Evolutionary conservation across 2,329 filamentous ascomycete species (phyloP), one percentile per base, ranked within the genome.

Genomic region (Epichloe aotearoae): DNA sequence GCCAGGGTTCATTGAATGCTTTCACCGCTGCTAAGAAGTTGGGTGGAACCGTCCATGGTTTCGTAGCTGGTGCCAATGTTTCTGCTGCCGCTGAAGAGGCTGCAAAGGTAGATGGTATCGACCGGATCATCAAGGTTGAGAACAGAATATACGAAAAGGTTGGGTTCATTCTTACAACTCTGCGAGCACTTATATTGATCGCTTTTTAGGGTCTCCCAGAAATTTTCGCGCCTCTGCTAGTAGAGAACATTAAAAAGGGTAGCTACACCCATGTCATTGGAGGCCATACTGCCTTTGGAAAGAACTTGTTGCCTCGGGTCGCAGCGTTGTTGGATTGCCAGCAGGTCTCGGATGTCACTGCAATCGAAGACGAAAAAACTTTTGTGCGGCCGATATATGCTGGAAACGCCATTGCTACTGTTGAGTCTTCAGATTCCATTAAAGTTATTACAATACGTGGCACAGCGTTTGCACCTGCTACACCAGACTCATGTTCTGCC

Each of bases 381-480:
- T 98, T 98, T 62, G 85, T 96, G 50, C 86, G 93, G 52, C 91
- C 93, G 30, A 96, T 98, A 63, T 98, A 98, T 67, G 93, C 93
- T 52, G 93, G 93, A 50, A 98, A 98, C 65, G 93, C 91, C 46
- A 95, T 98, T 63, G 81, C 94, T 37, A 98, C 93, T 10, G 90
- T 98, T 53, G 87, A 97, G 69, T 95, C 89, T 3, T 80, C 79
- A 55, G 93, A 98, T 63, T 65, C 76, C 15, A 80, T 88, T 66
- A 98, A 97, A 72, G 66, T 97, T 50, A 79, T 98, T 61, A 98
- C 93, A 37, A 85, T 97, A 56, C 85, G 93, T 63, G 90, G 89
- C 56, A 97, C 93, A 3, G 86, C 93, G 1, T 98, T 98, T 72
- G 77, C 88, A 33, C 77, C 86, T 40, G 82, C 85, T 14, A 79